A percentile compares a stretch with the other conserved stretches of the same genome.
Evolutionary conservation across 169 alveolate species (phyloP).

Genomic region (Babesia caballi): DNA sequence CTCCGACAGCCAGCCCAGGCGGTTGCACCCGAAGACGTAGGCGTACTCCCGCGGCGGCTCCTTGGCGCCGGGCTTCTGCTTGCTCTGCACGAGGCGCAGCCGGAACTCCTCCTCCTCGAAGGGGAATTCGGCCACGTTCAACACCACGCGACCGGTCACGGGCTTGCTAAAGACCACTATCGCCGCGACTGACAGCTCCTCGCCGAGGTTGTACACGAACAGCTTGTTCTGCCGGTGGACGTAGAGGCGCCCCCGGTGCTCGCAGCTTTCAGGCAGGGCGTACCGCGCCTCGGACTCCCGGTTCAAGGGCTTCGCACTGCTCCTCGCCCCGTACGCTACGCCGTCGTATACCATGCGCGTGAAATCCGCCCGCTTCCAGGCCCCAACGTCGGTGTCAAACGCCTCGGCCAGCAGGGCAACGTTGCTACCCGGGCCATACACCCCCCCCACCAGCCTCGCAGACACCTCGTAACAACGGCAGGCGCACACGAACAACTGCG

Average conservation of each 20-base stretch:
- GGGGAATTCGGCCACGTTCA: constrained; percentile 35
- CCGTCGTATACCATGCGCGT: constrained; percentile 12
- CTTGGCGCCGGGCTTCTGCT: not conserved
- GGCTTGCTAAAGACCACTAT: constrained; percentile 9
- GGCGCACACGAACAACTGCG: constrained; percentile 50
- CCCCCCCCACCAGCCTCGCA: constrained; percentile 23
- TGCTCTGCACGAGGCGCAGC: constrained; percentile 7
- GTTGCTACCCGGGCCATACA: not conserved
- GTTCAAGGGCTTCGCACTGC: not conserved
- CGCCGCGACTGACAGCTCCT: constrained; percentile 2
- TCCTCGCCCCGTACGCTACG: not conserved
- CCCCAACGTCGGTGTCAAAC: constrained; percentile 23
- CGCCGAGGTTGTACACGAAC: constrained; percentile 21
- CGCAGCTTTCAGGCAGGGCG: not conserved
- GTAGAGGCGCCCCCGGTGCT: constrained; percentile 12
- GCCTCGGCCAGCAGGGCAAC: constrained; percentile 30
- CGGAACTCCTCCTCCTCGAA: constrained; percentile 33
- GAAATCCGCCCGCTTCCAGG: constrained; percentile 57
- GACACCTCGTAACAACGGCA: constrained; percentile 35
- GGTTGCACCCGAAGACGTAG: constrained; percentile 45
- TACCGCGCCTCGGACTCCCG: not conserved
- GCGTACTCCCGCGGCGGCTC: not conserved
- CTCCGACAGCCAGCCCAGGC: constrained; percentile 42
- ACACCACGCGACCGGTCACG: not conserved
- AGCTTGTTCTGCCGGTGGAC: constrained; percentile 43